phyloP scores from a whole-genome alignment of 495 filamentous ascomycete species.

The Neurospora discreta region DNA sequence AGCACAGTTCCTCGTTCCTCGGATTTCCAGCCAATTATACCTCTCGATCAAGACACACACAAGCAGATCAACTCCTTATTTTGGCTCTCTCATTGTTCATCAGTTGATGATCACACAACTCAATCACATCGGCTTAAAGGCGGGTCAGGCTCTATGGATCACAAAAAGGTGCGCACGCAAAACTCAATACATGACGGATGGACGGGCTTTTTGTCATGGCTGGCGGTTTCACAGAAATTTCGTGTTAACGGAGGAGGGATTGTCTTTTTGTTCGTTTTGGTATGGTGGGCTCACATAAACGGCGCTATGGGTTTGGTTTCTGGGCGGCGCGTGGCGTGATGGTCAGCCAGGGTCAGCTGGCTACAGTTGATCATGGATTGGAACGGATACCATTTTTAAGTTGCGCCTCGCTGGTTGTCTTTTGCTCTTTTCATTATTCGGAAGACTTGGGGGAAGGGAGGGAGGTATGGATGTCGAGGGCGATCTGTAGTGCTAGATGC shows the following conservation, averaged over 20 bases:
- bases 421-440: neutral
- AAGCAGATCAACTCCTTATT: neutral
- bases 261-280: neutral
- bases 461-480: neutral
- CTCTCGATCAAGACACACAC: neutral
- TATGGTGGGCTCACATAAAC: neutral
- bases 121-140: neutral
- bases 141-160: neutral
- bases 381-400: neutral
- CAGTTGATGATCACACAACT: neutral
- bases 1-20: neutral
- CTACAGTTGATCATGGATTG: neutral
- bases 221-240: neutral
- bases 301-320: neutral
- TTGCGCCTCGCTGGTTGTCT: neutral
- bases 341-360: neutral
- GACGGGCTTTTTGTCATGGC: neutral
- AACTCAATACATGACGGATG: neutral
- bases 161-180: neutral
- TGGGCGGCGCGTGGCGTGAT: neutral
- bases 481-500: neutral
- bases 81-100: neutral
- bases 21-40: neutral
- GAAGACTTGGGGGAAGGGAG: neutral
- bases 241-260: neutral